phyloP scores from a whole-genome alignment of 805 yeast species.

The Candida insectorum region DNA sequence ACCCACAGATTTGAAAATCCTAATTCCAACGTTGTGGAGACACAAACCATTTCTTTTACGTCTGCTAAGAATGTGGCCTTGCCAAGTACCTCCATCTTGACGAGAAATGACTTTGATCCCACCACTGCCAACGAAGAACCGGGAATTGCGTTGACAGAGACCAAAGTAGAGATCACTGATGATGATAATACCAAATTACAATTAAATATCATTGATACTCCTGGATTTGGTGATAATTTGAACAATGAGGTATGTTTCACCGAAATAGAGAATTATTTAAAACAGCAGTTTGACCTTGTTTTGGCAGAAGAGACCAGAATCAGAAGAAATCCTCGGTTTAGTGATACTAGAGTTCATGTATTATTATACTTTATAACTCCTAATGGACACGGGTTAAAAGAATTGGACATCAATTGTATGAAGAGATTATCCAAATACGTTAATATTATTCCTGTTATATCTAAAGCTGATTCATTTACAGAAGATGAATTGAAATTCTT shows the following conservation, averaged over 20 bases:
- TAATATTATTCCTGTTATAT: slow-evolving; percentile 79
- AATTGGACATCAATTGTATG: slow-evolving; percentile 73
- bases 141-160: slow-evolving; percentile 71
- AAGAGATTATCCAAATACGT: slow-evolving; percentile 65
- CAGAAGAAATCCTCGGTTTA: slow-evolving; percentile 78
- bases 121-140: slow-evolving; percentile 60
- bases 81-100: slow-evolving; percentile 53
- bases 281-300: slow-evolving; percentile 74
- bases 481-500: slow-evolving; percentile 58
- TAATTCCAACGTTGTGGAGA: slow-evolving; percentile 20
- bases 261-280: slow-evolving; percentile 64
- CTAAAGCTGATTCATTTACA: slow-evolving; percentile 78
- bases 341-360: slow-evolving; percentile 74
- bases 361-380: slow-evolving; percentile 77
- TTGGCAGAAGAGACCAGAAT: slow-evolving; percentile 86
- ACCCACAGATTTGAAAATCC: slow-evolving; percentile 52
- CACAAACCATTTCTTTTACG: slow-evolving; percentile 56
- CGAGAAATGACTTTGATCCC: slow-evolving; percentile 60
- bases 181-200: slow-evolving; percentile 55
- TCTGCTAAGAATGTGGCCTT: slow-evolving; percentile 53
- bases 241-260: slow-evolving; percentile 65
- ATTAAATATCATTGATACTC: slow-evolving; percentile 63
- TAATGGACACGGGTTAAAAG: slow-evolving; percentile 76
- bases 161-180: slow-evolving; percentile 57
- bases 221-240: slow-evolving; percentile 76